phyloP scores from a whole-genome alignment of 495 filamentous ascomycete species.

The Neurospora discreta region DNA sequence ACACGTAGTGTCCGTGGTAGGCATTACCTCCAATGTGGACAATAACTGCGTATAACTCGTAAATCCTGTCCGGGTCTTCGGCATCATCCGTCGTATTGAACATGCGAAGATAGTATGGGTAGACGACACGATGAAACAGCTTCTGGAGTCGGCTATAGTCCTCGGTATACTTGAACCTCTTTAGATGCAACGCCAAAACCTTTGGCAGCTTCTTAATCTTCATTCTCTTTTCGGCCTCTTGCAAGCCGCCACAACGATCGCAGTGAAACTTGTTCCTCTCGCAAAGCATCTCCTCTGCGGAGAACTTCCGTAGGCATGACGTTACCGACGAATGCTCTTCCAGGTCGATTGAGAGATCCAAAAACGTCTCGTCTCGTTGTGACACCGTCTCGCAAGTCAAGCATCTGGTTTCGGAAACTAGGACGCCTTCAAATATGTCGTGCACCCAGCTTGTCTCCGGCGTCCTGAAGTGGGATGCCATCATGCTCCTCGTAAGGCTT shows the following conservation, averaged over 20 bases:
- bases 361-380: slow-evolving; percentile 86
- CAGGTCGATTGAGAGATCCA: slow-evolving; percentile 92
- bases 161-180: slow-evolving; percentile 96
- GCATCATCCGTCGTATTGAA: slow-evolving; percentile 98
- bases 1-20: slow-evolving; percentile 95
- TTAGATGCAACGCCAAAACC: slow-evolving; percentile 84
- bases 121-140: slow-evolving; percentile 92
- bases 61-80: slow-evolving; percentile 86
- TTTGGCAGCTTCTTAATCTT: slow-evolving; percentile 93
- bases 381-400: slow-evolving; percentile 93
- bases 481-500: slow-evolving; percentile 30
- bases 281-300: slow-evolving; percentile 96
- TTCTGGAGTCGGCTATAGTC: slow-evolving; percentile 89
- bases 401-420: slow-evolving; percentile 95
- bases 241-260: slow-evolving; percentile 89
- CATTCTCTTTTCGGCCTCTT: slow-evolving; percentile 98
- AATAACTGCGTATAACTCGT: slow-evolving; percentile 97
- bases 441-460: slow-evolving; percentile 82
- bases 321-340: slow-evolving; percentile 95
- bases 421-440: slow-evolving; percentile 86
- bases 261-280: slow-evolving; percentile 98
- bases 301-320: slow-evolving; percentile 89
- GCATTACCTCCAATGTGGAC: slow-evolving; percentile 97
- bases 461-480: slow-evolving; percentile 21
- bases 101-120: slow-evolving; percentile 88